Base-by-base conservation (phyloP, 805 yeast genomes). In the Candida sakaeoensis region DNA sequence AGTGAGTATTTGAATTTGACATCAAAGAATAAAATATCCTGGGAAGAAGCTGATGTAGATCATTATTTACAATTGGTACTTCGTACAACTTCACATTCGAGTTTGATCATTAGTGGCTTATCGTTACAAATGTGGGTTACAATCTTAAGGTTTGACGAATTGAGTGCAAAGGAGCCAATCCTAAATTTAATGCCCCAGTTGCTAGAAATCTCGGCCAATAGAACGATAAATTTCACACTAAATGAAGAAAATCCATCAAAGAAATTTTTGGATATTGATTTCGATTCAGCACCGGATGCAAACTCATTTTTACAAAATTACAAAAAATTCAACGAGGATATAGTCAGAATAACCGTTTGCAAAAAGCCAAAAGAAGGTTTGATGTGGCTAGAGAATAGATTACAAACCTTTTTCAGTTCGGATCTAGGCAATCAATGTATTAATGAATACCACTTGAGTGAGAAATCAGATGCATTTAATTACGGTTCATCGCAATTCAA, bases 41-140 rank as follows among this genome's bases (percentile, higher is more conserved):
- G 74, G 74, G 75, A 74, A 16, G 60, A 68, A 15, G 68, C 85
- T 2, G 95, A 86, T 54, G 66, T 85, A 5, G 71, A 70, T 22
- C 78, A 75, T 37, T 93, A 87, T 55, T 71, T 89, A 47, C 74
- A 75, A 41, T 72, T 93, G 16, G 88, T 93, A 5, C 66, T 93
- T 32, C 75, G 80, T 33, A 87, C 96, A 1, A 85, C 96, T 0
- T 75, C 72, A 51, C 93, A 88, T 54, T 85, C 87, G 18, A 85
- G 95, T 51, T 70, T 93, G 41, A 82, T 91, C n/a, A 82, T 91
- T 2, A 83, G 95, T 37, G 96, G 96, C 0, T 71, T 93, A 13
- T 85, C 96, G 0, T 63, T 93, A 38, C 96, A 89, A 57, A 84
- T 93, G 66, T 95, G 99, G 99, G 88, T 95, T 45, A 78, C 91